Evolutionary conservation across 805 yeast species (phyloP).

Genomic region (Teunomyces tritomae): DNA sequence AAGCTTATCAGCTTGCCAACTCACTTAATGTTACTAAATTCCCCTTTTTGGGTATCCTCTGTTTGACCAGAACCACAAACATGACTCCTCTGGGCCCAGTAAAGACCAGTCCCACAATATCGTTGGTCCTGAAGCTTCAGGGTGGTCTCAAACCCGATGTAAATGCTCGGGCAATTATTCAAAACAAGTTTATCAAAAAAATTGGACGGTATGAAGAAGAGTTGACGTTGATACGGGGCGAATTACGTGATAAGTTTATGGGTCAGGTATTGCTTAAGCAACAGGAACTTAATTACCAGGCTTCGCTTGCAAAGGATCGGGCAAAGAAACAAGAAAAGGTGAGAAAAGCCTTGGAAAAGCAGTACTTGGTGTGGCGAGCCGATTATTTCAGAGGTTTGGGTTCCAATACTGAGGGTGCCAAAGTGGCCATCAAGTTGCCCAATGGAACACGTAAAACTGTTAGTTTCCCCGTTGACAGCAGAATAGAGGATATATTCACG

Average conservation of each 20-base stretch:
- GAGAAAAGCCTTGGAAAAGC: constrained; percentile 32
- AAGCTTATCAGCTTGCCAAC: constrained; percentile 79
- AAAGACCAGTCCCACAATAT: constrained; percentile 53
- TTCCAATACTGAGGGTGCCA: constrained; percentile 34
- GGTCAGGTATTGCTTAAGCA: constrained; percentile 59
- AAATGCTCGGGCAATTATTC: constrained; percentile 28
- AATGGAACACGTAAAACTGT: constrained; percentile 55
- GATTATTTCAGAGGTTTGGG: constrained; percentile 25
- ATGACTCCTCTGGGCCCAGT: constrained; percentile 57
- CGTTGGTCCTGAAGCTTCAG: constrained; percentile 61
- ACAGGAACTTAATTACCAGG: constrained; percentile 77
- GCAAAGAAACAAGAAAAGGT: constrained; percentile 37
- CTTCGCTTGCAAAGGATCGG: constrained; percentile 66
- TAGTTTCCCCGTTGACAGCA: constrained; percentile 28
- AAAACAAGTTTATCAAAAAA: constrained; percentile 41
- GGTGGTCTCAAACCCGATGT: constrained; percentile 52
- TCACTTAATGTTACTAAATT: constrained; percentile 66
- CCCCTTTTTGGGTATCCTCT: constrained; percentile 80
- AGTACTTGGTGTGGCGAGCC: constrained; percentile 31
- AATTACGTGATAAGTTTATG: constrained; percentile 57
- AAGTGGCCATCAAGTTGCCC: constrained; percentile 67
- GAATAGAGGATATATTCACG: constrained; percentile 30
- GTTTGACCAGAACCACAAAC: constrained; percentile 56
- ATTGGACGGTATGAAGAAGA: constrained; percentile 60
- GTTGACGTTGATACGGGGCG: constrained; percentile 58